These are phyloP conservation scores for Jamesozyma piceae DNA, from an alignment of 805 yeast genomes.

Conservation along the genomic window DNA sequence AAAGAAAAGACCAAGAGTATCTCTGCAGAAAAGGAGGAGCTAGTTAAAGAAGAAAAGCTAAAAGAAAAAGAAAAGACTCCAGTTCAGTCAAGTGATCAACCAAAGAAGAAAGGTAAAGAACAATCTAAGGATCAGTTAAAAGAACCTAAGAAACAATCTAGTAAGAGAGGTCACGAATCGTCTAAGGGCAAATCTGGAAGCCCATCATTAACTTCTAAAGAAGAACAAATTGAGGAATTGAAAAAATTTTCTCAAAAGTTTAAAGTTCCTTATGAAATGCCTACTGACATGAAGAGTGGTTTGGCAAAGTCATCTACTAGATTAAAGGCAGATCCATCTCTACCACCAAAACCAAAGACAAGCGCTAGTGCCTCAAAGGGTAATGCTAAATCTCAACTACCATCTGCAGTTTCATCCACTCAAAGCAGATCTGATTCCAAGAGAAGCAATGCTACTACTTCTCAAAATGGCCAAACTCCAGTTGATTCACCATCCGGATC, in stretches of 20 bases:
- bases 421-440: constrained; percentile 15
- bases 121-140: constrained; percentile 1
- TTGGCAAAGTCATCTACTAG: constrained; percentile 21
- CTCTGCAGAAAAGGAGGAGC: not conserved
- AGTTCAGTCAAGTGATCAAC: not conserved
- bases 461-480: constrained; percentile 7
- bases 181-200: constrained; percentile 4
- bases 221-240: constrained; percentile 59
- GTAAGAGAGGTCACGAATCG: constrained; percentile 3
- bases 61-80: not conserved
- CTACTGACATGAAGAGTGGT: constrained; percentile 32
- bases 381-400: constrained; percentile 8
- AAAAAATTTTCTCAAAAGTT: constrained; percentile 74
- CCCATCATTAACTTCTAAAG: constrained; percentile 24
- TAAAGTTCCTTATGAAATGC: constrained; percentile 57
- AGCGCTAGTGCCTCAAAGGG: not conserved
- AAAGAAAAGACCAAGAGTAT: not conserved
- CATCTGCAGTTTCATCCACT: constrained; percentile 13
- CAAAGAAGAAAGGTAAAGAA: constrained; percentile 1
- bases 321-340: constrained; percentile 19
- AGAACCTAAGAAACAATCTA: constrained; percentile 5
- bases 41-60: not conserved
- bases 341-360: constrained; percentile 19
- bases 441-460: constrained; percentile 6
- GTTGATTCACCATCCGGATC: constrained; percentile 16